Evolutionary conservation across 257 asterid genomes (phyloP), one percentile per base, ranked within the genome.

Genomic region (Fraxinus anomala): DNA sequence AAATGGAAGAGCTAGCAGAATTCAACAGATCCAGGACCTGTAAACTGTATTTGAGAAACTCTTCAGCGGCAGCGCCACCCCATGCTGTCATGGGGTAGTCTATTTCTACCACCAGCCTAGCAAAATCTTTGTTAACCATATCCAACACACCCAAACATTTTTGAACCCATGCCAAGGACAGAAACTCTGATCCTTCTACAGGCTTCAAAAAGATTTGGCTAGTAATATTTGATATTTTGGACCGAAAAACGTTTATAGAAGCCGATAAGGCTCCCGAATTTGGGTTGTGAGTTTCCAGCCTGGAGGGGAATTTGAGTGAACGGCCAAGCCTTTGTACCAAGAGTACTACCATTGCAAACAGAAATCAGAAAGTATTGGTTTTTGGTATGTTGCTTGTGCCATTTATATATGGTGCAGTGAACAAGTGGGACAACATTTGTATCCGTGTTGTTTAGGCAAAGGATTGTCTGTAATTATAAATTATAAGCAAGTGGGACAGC

Each of bases 11-110:
- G 82, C 73, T 85, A 0, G 90, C 81, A 28, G 85, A 77, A 68
- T 93, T 93, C 1, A 88, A 79, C 11, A 86, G 61, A 63, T 87
- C 88, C 67, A 90, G 78, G 40, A 86, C 67, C 80, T 73, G 81
- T 47, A 89, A 73, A 77, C 79, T 86, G 81, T 86, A 83, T 28
- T 73, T 80, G 74, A 89, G 85, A 67, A 89, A 93, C 40, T 86
- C 89, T 17, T 89, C 88, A 4, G 85, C 76, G 70, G 83, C 84
- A 44, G 54, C 61, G 3, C 74, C 72, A 6, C 89, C 86, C 98
- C 92, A 91, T 74, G 51, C 80, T 34, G 21, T 76, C 85, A 85
- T 84, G 16, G 94, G 98, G 65, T 85, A 79, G 82, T 93, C 94
- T 47, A 90, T 67, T 68, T 86, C 88, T 39, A 82, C 85, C 75